Evolutionary conservation across 208 protist genomes (phyloP), one percentile per base, ranked within the genome.

Genomic region (Leishmania turanica): DNA sequence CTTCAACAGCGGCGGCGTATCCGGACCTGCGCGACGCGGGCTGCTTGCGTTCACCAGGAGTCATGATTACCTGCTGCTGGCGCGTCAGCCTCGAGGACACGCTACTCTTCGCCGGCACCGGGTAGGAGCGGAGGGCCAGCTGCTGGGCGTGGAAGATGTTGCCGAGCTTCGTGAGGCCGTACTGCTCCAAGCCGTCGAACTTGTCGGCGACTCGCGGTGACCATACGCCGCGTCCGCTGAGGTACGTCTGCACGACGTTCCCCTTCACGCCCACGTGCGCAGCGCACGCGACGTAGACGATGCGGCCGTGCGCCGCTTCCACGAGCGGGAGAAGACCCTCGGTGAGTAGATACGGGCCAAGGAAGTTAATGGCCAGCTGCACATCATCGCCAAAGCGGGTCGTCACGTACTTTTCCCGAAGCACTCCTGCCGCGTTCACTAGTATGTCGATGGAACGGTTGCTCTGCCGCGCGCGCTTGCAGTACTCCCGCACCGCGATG

Each of bases 101-200:
- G 49, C 47, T 83, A 24, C 76, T 51, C 51, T 82, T 80, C 19
- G 77, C 62, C 9, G 66, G 77, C 75, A 82, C 66, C 37, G 83
- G 84, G 80, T 93, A 97, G 3, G 92, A 90, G 47, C 92, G 85
- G n/a, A 88, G 47, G 31, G 94, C 94, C 51, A 96, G 87, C 64
- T 96, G 88, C 84, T 96, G 92, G 17, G 92, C 90, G 84, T 95
- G 91, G 53, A 94, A 95, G 60, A 96, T 95, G 75, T 91, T 94
- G n/a, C 91, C 91, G 13, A 96, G 91, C 85, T 97, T 95, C 66
- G 93, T 95, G 78, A 97, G 92, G 34, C 91, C 93, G 81, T 96
- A 96, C 90, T 96, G 93, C 87, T 97, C 92, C 13, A 95, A 77
- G 9, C 87, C 91, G 69, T 97, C 90, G 83, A 94, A 96, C 82